Base-by-base conservation (phyloP, 805 yeast genomes). In the Barnettozyma vustinii region DNA sequence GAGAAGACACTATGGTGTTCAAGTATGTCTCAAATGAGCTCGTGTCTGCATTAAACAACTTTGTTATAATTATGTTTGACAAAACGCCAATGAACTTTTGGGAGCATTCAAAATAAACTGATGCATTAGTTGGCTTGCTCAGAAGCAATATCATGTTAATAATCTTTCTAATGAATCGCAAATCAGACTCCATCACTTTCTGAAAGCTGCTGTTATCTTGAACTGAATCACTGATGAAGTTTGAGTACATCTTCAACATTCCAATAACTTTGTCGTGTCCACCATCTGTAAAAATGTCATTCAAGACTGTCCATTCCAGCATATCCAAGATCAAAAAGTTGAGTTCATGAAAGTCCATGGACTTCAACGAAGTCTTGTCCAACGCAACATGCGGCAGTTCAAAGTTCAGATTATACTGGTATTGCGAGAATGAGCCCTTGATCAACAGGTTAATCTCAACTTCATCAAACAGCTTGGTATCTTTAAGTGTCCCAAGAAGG, bases 361-460 rank as follows among this genome's bases (percentile, higher is more conserved):
- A 32, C 23, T 54, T 43, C 45, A 54, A 21, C 1, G 51, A 15
- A 9, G 40, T 32, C 5, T 18, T 23, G 8, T 27, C 25, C 9
- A 61, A 35, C 1, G 48, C 54, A 20, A 7, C 20, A 19, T 51
- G 37, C 12, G 56, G 53, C 43, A 50, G 49, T 2, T 52, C 48
- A 42, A 61, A 60, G 13, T 54, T 42, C 43, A 55, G 43, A 33
- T 57, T 61, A 16, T 54, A 51, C 33, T 66, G 67, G 9, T 67
- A 70, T 15, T 69, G 60, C 1, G 81, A 79, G 68, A 79, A 71
- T 15, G 75, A 67, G 6, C 79, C 74, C 45, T 74, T 59, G 56
- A 77, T 69, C 12, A 78, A 54, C 9, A 68, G 55, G 32, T 73
- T 58, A 10, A 73, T 19, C 40, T 54, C 58, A 33, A 48, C 40